Evolutionary conservation across 352 stramenopile species (phyloP).

Genomic region (Phytophthora tubulina): DNA sequence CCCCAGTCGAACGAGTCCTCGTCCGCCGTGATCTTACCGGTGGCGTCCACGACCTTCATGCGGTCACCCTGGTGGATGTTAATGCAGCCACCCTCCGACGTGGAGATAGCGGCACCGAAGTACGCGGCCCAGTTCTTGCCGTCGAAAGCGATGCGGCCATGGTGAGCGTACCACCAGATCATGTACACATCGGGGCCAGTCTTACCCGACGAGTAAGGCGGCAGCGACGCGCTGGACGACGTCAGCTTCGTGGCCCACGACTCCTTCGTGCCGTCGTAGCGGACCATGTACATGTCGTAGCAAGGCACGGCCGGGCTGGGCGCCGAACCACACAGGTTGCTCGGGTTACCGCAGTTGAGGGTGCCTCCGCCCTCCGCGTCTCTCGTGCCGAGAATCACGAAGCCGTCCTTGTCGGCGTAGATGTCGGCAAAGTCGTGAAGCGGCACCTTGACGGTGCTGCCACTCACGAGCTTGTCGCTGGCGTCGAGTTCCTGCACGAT

Average conservation of each 20-base stretch:
- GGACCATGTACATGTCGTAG: conserved; percentile 73
- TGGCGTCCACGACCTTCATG: conserved; percentile 69
- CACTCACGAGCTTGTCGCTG: conserved; percentile 54
- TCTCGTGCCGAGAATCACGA: conserved; percentile 65
- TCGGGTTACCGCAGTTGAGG: conserved; percentile 64
- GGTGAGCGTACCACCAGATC: conserved; percentile 77
- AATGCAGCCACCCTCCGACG: conserved; percentile 61
- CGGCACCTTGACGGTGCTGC: conserved; percentile 45
- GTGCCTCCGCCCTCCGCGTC: conserved; percentile 60
- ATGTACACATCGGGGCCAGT: conserved; percentile 64
- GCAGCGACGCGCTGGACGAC: conserved; percentile 55
- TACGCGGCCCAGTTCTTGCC: conserved; percentile 70
- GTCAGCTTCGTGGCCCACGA: conserved; percentile 68
- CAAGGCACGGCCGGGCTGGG: conserved; percentile 51
- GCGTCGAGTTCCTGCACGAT: conserved; percentile 60
- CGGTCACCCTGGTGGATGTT: conserved; percentile 76
- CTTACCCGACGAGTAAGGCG: conserved; percentile 57
- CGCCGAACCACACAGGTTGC: conserved; percentile 58
- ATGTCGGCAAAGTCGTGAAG: conserved; percentile 65
- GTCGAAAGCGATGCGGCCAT: conserved; percentile 66
- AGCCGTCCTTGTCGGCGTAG: conserved; percentile 60
- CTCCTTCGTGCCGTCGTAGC: conserved; percentile 59
- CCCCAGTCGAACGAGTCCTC: conserved; percentile 63
- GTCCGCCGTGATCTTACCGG: conserved; percentile 48
- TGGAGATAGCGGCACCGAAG: conserved; percentile 65